These are phyloP conservation scores for Diddensiella caesifluorescens DNA, from an alignment of 805 yeast species.

Conservation along the genomic window DNA sequence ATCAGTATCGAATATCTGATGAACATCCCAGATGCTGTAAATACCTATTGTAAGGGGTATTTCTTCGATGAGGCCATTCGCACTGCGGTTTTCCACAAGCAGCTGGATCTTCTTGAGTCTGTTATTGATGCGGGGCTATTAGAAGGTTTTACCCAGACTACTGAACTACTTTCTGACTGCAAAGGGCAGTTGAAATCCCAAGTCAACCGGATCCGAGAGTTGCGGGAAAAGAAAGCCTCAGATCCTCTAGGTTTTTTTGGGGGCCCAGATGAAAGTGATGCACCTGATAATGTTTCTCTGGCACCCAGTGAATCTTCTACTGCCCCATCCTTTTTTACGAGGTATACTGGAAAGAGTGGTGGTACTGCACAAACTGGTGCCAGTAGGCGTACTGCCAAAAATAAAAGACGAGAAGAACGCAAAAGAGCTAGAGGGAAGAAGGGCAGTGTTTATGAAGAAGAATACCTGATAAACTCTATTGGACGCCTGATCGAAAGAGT, in stretches of 20 bases:
- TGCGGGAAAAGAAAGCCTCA: constrained; percentile 72
- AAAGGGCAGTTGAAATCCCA: constrained; percentile 80
- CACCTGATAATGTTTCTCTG: constrained; percentile 89
- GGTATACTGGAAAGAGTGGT: constrained; percentile 92
- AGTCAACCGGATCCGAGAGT: constrained; percentile 72
- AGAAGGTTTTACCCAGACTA: constrained; percentile 82
- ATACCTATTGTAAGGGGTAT: constrained; percentile 67
- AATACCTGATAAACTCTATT: constrained; percentile 80
- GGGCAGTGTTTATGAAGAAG: constrained; percentile 97
- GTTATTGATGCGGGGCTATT: constrained; percentile 69
- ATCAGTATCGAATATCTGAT: constrained; percentile 59
- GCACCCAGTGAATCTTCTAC: constrained; percentile 94
- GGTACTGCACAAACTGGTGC: constrained; percentile 98
- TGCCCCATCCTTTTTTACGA: constrained; percentile 86
- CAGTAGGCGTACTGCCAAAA: constrained; percentile 85
- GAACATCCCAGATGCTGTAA: constrained; percentile 57
- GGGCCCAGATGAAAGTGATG: constrained; percentile 66
- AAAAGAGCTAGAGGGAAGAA: constrained; percentile 95
- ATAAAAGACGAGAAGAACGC: constrained; percentile 90
- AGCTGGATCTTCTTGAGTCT: constrained; percentile 37
- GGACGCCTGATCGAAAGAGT: constrained; percentile 84
- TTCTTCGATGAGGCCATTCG: constrained; percentile 72
- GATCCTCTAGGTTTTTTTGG: constrained; percentile 89
- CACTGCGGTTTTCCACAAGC: constrained; percentile 40
- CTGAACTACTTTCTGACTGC: constrained; percentile 93